Percentiles rank a stretch among this genome's conserved stretches.
These are phyloP conservation scores for Apium graveolens DNA, from an alignment of 129 eudicot genomes.

Conservation along the genomic window DNA sequence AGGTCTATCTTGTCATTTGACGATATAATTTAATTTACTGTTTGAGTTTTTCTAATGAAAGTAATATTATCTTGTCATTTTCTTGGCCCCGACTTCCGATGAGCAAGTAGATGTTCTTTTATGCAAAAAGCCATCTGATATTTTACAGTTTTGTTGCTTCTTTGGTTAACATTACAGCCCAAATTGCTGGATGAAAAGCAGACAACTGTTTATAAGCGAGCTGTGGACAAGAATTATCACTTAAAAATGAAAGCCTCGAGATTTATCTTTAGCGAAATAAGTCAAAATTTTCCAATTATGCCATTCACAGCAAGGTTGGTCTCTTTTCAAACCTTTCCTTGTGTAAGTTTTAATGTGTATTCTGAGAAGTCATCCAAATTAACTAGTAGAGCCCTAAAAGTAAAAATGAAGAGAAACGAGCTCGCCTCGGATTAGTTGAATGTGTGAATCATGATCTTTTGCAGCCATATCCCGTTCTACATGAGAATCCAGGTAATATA, in stretches of 20 bases:
- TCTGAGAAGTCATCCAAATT: not conserved
- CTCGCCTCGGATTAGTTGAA: constrained; percentile 78
- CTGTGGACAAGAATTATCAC: constrained; percentile 83
- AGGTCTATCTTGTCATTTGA: no score
- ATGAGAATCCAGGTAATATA: constrained; percentile 65
- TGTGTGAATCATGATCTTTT: constrained; percentile 80
- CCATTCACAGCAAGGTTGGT: constrained; percentile 86
- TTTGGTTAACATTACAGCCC: constrained; percentile 36
- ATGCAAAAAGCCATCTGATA: not conserved
- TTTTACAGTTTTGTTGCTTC: not conserved
- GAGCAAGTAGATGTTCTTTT: not conserved
- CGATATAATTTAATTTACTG: no score
- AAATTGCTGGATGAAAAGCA: constrained; percentile 89
- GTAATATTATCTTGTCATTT: no score
- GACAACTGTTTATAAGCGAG: constrained; percentile 84
- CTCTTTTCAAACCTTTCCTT: not conserved
- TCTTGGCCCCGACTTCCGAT: no score
- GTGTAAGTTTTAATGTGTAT: not conserved
- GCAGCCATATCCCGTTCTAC: constrained; percentile 87
- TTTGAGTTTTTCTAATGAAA: no score
- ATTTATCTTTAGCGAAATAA: constrained; percentile 78
- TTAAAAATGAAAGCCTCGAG: constrained; percentile 93
- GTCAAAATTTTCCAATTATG: constrained; percentile 84
- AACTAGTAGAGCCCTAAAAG: not conserved
- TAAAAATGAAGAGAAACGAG: constrained; percentile 85